A percentile compares a stretch with the other conserved stretches of the same genome.
Evolutionary conservation across 768 basidiomycete species (phyloP).

Genomic region (Piloderma croceum): DNA sequence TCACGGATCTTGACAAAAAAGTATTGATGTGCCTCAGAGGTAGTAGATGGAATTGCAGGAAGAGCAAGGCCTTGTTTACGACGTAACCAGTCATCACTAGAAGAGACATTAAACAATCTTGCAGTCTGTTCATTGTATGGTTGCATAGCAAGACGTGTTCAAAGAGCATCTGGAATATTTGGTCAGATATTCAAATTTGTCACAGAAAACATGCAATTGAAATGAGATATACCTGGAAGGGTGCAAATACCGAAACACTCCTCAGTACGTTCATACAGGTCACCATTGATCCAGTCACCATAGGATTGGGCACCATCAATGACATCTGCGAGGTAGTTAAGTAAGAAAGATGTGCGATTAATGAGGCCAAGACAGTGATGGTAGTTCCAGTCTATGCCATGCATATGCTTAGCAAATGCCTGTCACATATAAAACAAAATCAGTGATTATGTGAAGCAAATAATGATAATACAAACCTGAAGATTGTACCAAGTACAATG

Average conservation of each 20-base stretch:
- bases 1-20: conserved; percentile 1
- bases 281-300: conserved; percentile 19
- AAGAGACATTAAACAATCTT: conserved; percentile 6
- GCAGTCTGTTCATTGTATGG: background rate
- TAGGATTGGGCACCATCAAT: conserved; percentile 14
- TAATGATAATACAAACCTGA: too few species aligned
- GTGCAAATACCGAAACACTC: conserved; percentile 19
- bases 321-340: background rate
- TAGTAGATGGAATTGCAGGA: conserved; percentile 18
- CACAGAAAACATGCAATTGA: conserved; percentile 1
- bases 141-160: background rate
- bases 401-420: conserved; percentile 16
- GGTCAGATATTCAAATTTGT: background rate
- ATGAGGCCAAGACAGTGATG: conserved; percentile 16
- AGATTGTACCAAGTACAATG: conserved; percentile 21
- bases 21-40: conserved; percentile 12
- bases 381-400: conserved; percentile 12
- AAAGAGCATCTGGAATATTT: too few species aligned
- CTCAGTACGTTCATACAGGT: conserved; percentile 16
- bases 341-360: conserved; percentile 13
- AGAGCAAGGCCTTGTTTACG: conserved; percentile 19
- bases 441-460: too few species aligned
- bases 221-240: conserved; percentile 15
- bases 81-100: conserved; percentile 17
- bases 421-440: too few species aligned